These are phyloP conservation scores for Arxiozyma bovina DNA, from an alignment of 1,139 yeast genomes.

Conservation along the genomic window DNA sequence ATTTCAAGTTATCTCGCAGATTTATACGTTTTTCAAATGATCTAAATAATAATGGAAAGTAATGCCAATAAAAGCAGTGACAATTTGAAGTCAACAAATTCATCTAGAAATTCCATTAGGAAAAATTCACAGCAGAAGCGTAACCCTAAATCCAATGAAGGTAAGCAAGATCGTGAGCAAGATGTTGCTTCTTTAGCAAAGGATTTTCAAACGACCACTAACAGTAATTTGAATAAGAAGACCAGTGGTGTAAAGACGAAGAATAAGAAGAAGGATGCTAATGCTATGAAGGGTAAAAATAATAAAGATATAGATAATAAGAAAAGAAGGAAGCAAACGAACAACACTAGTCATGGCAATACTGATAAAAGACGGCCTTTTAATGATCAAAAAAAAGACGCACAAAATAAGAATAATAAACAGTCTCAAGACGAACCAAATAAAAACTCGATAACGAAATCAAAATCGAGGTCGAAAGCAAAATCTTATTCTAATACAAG, in stretches of 20 bases:
- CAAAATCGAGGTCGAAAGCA: no score
- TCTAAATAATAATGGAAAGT: background rate
- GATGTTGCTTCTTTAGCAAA: background rate
- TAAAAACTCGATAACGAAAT: background rate
- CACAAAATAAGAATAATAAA: background rate
- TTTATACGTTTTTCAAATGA: no score
- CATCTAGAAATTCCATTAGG: background rate
- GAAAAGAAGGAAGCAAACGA: background rate
- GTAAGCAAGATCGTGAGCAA: background rate
- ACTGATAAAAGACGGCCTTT: background rate
- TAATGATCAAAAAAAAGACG: background rate
- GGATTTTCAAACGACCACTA: background rate
- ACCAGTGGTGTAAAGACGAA: background rate
- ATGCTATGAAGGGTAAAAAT: background rate
- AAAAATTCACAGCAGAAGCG: background rate
- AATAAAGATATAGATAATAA: background rate
- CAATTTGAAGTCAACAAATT: background rate
- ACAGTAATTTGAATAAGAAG: background rate
- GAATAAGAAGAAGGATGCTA: background rate
- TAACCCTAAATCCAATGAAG: background rate
- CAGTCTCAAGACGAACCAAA: background rate
- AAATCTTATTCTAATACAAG: background rate
- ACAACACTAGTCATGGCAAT: background rate
- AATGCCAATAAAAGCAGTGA: background rate
- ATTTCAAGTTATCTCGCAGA: no score